A percentile compares a stretch with the other conserved stretches of the same genome.
These are phyloP conservation scores for Magnusiomyces ingens DNA, from an alignment of 1,139 yeast genomes.

Conservation along the genomic window DNA sequence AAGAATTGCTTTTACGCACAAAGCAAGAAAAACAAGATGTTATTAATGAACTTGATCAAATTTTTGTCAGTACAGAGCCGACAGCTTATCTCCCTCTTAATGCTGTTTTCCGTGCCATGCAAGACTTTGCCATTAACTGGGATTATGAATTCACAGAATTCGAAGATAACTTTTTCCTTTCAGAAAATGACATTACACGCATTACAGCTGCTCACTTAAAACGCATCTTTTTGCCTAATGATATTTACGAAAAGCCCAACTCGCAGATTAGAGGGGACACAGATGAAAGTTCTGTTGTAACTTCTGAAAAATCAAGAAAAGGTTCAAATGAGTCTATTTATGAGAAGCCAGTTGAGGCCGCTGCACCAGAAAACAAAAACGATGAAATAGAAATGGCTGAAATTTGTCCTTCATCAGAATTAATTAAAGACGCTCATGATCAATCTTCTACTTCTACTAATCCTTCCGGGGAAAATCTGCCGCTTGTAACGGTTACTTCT, in stretches of 20 bases:
- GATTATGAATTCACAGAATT: conserved; percentile 79
- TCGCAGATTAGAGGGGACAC: not conserved
- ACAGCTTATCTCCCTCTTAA: conserved; percentile 68
- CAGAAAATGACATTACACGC: conserved; percentile 88
- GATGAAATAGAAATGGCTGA: too few relatives aligned
- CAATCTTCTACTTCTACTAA: too few relatives aligned
- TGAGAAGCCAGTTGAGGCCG: too few relatives aligned
- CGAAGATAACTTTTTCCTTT: conserved; percentile 72
- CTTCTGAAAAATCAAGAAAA: conserved; percentile 1
- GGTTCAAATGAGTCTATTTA: too few relatives aligned
- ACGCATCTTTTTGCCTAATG: conserved; percentile 52
- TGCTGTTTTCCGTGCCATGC: conserved; percentile 60
- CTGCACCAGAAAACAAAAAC: too few relatives aligned
- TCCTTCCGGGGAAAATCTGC: too few relatives aligned
- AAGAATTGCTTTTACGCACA: conserved; percentile 50
- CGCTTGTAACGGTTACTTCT: too few relatives aligned
- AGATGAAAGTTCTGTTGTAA: not conserved
- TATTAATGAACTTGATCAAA: conserved; percentile 41
- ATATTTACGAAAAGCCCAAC: conserved; percentile 29
- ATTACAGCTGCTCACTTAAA: conserved; percentile 85
- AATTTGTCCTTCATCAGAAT: too few relatives aligned
- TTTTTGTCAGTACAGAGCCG: conserved; percentile 53
- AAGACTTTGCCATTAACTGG: conserved; percentile 83
- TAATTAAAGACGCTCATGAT: too few relatives aligned
- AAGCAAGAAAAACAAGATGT: conserved; percentile 47